phyloP scores from a whole-genome alignment of 2,329 filamentous ascomycete genomes.

The Mycosphaerelloides madeirae region DNA sequence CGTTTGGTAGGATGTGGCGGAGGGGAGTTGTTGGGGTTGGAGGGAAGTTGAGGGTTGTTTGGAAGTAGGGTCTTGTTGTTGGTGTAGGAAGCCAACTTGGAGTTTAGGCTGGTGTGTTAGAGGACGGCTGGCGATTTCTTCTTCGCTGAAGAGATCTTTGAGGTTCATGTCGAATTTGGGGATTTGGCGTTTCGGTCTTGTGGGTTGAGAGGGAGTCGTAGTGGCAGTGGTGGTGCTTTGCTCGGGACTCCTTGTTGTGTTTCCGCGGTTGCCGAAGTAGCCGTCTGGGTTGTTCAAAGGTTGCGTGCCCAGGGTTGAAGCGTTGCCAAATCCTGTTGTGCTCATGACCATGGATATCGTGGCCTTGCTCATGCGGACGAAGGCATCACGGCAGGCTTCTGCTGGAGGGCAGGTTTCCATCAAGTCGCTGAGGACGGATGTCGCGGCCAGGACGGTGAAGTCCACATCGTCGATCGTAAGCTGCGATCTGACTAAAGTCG shows the following conservation, averaged over 20 bases:
- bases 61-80: slow-evolving; percentile 26
- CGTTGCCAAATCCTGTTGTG: slow-evolving; percentile 69
- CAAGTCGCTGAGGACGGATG: slow-evolving; percentile 84
- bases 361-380: slow-evolving; percentile 89
- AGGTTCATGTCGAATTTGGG: slow-evolving; percentile 58
- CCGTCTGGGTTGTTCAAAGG: slow-evolving; percentile 25
- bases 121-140: slow-evolving; percentile 35
- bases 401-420: slow-evolving; percentile 93
- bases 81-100: slow-evolving; percentile 17
- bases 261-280: slow-evolving; percentile 21
- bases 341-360: slow-evolving; percentile 93
- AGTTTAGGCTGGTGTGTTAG: slow-evolving; percentile 17
- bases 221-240: slow-evolving; percentile 1
- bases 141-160: slow-evolving; percentile 48
- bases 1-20: background rate
- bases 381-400: slow-evolving; percentile 89
- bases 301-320: slow-evolving; percentile 28
- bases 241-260: slow-evolving; percentile 2
- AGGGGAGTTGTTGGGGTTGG: slow-evolving; percentile 8
- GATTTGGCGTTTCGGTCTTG: slow-evolving; percentile 18
- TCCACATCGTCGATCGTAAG: slow-evolving; percentile 95
- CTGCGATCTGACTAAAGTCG: slow-evolving; percentile 76
- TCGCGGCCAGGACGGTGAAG: slow-evolving; percentile 88
- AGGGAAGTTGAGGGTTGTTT: slow-evolving; percentile 16
- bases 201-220: slow-evolving; percentile 4